A percentile compares a stretch with the other conserved stretches of the same genome.
Evolutionary conservation across 2,329 filamentous ascomycete species (phyloP).

Genomic region (Fusarium aywerte): DNA sequence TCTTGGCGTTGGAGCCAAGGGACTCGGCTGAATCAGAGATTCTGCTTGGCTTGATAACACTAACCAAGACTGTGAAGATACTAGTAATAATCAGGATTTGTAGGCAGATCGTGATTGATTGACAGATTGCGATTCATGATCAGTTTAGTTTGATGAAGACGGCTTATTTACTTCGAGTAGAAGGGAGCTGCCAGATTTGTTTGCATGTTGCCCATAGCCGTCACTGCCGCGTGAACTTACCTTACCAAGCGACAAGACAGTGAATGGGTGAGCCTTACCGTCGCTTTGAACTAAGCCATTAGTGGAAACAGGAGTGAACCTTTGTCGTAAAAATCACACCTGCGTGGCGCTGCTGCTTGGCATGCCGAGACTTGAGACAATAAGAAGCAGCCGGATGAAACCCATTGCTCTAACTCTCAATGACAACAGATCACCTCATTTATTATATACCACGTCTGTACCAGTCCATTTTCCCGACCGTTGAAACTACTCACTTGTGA

Average conservation of each 20-base stretch:
- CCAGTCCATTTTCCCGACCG: accelerated
- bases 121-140: not conserved
- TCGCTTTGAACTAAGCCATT: not conserved
- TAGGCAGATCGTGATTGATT: not conserved
- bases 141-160: not conserved
- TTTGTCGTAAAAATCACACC: not conserved
- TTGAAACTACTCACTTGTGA: accelerated
- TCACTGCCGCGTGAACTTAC: not conserved
- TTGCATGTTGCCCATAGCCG: not conserved
- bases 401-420: not conserved
- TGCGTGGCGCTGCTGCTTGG: not conserved
- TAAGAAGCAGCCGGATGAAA: not conserved
- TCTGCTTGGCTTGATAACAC: not conserved
- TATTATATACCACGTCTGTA: no score
- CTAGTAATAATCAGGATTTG: not conserved
- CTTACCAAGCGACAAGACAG: not conserved
- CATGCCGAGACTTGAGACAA: no score
- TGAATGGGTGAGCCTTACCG: not conserved
- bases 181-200: not conserved
- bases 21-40: not conserved
- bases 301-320: not conserved
- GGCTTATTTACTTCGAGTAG: no score
- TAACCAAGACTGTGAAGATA: not conserved
- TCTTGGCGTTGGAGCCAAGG: not conserved
- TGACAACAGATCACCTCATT: no score